A percentile compares a stretch with the other conserved stretches of the same genome.
Conservation (phyloP, 1,284 basidiomycete genomes). For the Cutaneotrichosporon spelunceum region DNA sequence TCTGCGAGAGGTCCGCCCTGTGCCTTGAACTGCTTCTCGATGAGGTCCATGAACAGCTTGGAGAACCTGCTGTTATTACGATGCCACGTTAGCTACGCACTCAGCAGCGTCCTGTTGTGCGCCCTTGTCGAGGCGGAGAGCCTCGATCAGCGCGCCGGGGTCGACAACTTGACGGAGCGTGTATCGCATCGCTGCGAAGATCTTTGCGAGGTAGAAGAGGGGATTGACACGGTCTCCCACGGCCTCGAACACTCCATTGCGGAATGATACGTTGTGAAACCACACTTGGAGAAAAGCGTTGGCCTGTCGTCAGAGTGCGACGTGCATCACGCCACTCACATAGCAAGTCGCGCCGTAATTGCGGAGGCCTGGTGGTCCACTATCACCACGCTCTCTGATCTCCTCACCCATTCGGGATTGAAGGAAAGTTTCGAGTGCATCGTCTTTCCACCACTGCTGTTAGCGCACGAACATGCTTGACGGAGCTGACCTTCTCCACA, state of each 20-base stretch:
- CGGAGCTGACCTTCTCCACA: constrained; percentile 57
- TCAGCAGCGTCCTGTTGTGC: constrained; percentile 95
- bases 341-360: constrained; percentile 92
- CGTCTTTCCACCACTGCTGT: constrained; percentile 56
- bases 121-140: constrained; percentile 68
- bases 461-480: constrained; percentile 53
- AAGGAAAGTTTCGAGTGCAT: constrained; percentile 58
- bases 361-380: constrained; percentile 74
- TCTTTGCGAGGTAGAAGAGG: constrained; percentile 53
- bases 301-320: constrained; percentile 47
- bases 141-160: constrained; percentile 75
- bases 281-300: constrained; percentile 86
- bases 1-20: constrained; percentile 61
- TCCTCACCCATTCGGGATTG: constrained; percentile 59
- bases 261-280: constrained; percentile 64
- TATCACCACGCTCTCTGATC: constrained; percentile 55
- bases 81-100: constrained; percentile 54
- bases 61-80: constrained; percentile 64
- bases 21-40: constrained; percentile 78
- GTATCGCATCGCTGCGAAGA: constrained; percentile 73
- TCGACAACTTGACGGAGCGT: constrained; percentile 69
- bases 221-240: constrained; percentile 56
- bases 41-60: constrained; percentile 83
- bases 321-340: constrained; percentile 41
- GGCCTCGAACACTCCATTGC: constrained; percentile 57